Percentiles rank a stretch among this genome's conserved stretches.
phyloP scores from a whole-genome alignment of 176 grass and related monocot species.

The Eragrostis nindensis region DNA sequence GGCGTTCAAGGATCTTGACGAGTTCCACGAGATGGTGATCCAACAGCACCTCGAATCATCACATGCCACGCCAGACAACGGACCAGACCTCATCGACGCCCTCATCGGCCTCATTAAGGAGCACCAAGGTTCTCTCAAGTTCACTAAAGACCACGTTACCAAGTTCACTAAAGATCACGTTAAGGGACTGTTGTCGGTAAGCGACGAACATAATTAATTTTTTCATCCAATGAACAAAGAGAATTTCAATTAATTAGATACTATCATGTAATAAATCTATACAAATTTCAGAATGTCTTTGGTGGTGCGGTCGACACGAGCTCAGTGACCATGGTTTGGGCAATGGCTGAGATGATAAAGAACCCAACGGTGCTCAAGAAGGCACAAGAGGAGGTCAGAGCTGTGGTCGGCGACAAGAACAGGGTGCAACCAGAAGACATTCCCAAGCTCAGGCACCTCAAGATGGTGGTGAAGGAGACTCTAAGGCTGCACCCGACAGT shows the following conservation, averaged over 20 bases:
- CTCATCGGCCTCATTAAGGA: too few species aligned
- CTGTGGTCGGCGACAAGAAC: background rate
- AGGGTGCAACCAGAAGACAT: constrained; percentile 29
- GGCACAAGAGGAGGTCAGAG: constrained; percentile 21
- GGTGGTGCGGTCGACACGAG: constrained; percentile 22
- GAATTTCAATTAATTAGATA: too few species aligned
- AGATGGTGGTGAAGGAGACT: constrained; percentile 47
- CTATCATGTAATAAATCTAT: too few species aligned
- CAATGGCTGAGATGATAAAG: constrained; percentile 26
- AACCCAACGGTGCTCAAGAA: constrained; percentile 26
- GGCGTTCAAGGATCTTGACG: constrained; percentile 27
- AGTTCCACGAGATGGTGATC: constrained; percentile 36
- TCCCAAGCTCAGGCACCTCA: constrained; percentile 35
- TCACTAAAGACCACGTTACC: too few species aligned
- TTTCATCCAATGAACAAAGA: too few species aligned
- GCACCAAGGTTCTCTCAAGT: background rate
- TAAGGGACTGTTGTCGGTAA: background rate
- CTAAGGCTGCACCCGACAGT: constrained; percentile 41
- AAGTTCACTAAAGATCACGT: too few species aligned
- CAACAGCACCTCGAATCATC: background rate
- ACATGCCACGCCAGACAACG: background rate
- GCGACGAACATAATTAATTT: too few species aligned
- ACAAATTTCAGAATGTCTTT: constrained; percentile 29
- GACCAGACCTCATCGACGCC: background rate
- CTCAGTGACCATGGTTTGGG: constrained; percentile 42